Conservation (phyloP, 306 rosid genomes). For the Fragaria nilgerrensis region DNA sequence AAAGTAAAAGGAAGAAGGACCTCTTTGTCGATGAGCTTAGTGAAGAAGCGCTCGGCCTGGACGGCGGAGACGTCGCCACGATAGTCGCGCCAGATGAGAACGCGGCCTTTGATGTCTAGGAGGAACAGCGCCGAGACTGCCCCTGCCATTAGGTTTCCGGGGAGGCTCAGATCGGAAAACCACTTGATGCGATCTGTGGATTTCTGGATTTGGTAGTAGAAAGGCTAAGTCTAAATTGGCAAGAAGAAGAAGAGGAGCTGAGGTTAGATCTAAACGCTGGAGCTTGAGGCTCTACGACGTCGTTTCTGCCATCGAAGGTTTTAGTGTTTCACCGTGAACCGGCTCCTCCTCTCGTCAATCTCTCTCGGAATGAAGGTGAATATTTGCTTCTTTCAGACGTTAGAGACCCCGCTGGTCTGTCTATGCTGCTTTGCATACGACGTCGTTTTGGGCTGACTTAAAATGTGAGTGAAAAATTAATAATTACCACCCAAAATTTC, state of each 20-base stretch:
- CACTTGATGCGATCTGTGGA: slow-evolving; percentile 25
- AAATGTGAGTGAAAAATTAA: too few relatives aligned
- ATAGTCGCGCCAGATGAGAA: slow-evolving; percentile 97
- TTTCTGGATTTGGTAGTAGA: neutral
- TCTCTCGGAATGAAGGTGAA: neutral
- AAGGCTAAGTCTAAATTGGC: neutral
- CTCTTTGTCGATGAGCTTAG: slow-evolving; percentile 98
- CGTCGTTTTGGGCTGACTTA: neutral
- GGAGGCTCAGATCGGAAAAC: slow-evolving; percentile 39
- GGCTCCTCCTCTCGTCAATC: neutral
- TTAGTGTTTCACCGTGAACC: neutral
- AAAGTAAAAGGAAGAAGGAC: slow-evolving; percentile 26
- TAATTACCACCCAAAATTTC: neutral
- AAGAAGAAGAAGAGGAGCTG: neutral
- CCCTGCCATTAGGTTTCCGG: slow-evolving; percentile 61
- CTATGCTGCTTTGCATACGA: neutral
- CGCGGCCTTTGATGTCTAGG: slow-evolving; percentile 98
- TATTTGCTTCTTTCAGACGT: slow-evolving; percentile 6
- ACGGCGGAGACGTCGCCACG: slow-evolving; percentile 96
- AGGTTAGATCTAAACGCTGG: slow-evolving; percentile 33
- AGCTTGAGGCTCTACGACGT: slow-evolving; percentile 16
- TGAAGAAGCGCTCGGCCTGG: slow-evolving; percentile 96
- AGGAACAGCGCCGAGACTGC: slow-evolving; percentile 98
- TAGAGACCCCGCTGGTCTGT: neutral
- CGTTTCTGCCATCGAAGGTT: neutral